These are phyloP conservation scores for Termitomyces sp. DNA, from an alignment of 768 basidiomycete genomes.

Conservation along the genomic window DNA sequence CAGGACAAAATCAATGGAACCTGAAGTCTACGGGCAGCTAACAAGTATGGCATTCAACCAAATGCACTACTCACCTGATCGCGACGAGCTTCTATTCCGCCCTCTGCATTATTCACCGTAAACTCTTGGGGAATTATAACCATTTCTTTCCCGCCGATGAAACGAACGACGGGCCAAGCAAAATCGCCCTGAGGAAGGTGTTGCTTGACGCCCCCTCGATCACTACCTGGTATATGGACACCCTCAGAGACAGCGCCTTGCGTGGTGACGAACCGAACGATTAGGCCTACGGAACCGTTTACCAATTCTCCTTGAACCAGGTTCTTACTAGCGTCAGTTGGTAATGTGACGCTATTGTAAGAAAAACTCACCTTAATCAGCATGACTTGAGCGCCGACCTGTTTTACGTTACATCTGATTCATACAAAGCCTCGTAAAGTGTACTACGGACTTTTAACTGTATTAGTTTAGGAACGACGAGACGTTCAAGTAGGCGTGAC, in stretches of 20 bases:
- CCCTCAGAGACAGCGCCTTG: constrained; percentile 33
- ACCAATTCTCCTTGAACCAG: constrained; percentile 62
- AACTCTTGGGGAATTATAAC: constrained; percentile 56
- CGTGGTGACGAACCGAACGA: constrained; percentile 40
- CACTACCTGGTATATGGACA: constrained; percentile 31
- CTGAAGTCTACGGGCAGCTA: constrained; percentile 23
- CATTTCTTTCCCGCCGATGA: constrained; percentile 40
- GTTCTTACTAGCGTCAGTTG: constrained; percentile 39
- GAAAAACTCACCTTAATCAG: constrained; percentile 50
- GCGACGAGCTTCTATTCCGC: constrained; percentile 53
- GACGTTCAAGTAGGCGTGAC: constrained; percentile 45
- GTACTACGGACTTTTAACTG: constrained; percentile 40
- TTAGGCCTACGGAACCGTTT: constrained; percentile 63
- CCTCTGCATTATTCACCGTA: constrained; percentile 55
- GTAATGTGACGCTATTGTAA: neutral
- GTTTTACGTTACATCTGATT: neutral
- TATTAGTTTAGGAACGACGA: constrained; percentile 48
- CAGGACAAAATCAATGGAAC: constrained; percentile 80
- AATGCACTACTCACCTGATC: constrained; percentile 37
- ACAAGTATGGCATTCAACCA: neutral
- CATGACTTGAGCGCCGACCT: constrained; percentile 88
- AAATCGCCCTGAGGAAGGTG: constrained; percentile 10
- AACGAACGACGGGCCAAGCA: constrained; percentile 57
- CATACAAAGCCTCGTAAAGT: neutral
- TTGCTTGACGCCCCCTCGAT: constrained; percentile 22